These are phyloP conservation scores for Wickerhamiella kurtzmanii DNA, from an alignment of 805 yeast species.

Conservation along the genomic window DNA sequence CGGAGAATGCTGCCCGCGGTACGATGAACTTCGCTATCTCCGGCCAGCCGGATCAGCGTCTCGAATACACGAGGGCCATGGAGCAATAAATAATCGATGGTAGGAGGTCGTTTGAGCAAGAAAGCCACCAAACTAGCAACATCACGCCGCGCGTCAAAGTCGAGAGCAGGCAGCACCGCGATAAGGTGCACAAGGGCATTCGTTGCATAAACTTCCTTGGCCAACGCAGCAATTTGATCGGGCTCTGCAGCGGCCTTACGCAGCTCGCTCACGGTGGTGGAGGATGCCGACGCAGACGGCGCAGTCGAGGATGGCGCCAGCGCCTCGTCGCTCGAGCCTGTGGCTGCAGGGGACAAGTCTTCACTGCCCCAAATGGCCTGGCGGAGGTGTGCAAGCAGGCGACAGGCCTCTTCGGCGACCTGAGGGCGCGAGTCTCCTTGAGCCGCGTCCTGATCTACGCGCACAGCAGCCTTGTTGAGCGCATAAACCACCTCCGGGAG, in stretches of 20 bases:
- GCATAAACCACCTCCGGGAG: conserved; percentile 72
- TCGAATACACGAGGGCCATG: conserved; percentile 49
- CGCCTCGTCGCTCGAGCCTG: conserved; percentile 20
- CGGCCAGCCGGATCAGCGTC: conserved; percentile 57
- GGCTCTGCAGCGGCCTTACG: conserved; percentile 34
- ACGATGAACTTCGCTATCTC: conserved; percentile 55
- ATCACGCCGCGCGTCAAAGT: conserved; percentile 82
- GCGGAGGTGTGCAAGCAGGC: conserved; percentile 13
- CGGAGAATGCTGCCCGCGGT: conserved; percentile 67
- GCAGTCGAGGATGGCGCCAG: conserved; percentile 47
- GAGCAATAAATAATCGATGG: conserved; percentile 66
- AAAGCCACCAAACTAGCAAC: conserved; percentile 61
- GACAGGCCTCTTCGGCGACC: conserved; percentile 21
- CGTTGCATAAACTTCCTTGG: conserved; percentile 63
- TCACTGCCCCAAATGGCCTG: conserved; percentile 10
- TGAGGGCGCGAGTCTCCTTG: conserved; percentile 20
- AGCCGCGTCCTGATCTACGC: conserved; percentile 32
- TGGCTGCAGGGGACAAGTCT: conserved; percentile 3
- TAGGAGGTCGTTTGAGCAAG: conserved; percentile 69
- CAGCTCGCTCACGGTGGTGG: conserved; percentile 33
- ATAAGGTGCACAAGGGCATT: conserved; percentile 57
- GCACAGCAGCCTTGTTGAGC: conserved; percentile 57
- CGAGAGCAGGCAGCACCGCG: conserved; percentile 48
- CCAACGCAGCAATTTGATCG: conserved; percentile 60
- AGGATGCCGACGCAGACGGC: conserved; percentile 47